Conservation (phyloP, 2,329 filamentous ascomycete genomes). For the Raffaelea albimanens region DNA sequence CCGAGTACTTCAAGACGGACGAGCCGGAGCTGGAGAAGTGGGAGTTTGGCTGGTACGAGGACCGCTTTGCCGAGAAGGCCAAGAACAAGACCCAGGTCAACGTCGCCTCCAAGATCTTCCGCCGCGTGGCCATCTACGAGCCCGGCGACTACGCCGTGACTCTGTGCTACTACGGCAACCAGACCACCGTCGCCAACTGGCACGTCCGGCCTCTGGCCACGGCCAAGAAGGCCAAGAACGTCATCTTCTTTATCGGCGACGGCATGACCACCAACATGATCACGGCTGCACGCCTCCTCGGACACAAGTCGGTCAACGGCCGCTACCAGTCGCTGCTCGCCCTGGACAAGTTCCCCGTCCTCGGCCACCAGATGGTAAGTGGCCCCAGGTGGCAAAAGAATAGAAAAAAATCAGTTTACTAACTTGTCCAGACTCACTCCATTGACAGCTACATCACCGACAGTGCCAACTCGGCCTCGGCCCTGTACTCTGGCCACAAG, state of each 20-base stretch:
- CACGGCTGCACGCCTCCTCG: conserved; percentile 70
- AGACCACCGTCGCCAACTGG: conserved; percentile 68
- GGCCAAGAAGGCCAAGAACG: conserved; percentile 71
- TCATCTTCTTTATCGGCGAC: conserved; percentile 74
- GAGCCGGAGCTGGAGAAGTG: conserved; percentile 50
- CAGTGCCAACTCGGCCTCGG: conserved; percentile 75
- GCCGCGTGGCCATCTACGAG: conserved; percentile 65
- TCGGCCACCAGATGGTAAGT: conserved; percentile 67
- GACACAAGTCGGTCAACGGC: conserved; percentile 74
- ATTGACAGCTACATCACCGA: conserved; percentile 81
- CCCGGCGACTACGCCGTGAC: conserved; percentile 72
- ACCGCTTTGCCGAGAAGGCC: conserved; percentile 68
- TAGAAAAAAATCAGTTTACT: background rate
- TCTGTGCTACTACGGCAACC: conserved; percentile 63
- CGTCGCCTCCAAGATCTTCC: conserved; percentile 70
- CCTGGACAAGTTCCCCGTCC: conserved; percentile 75
- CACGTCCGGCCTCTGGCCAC: conserved; percentile 60
- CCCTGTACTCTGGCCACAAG: conserved; percentile 77
- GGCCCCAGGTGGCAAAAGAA: background rate
- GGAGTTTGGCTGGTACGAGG: conserved; percentile 79
- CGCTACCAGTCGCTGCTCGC: conserved; percentile 68
- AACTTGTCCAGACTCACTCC: conserved; percentile 50
- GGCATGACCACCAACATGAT: conserved; percentile 71
- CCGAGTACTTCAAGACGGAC: conserved; percentile 12
- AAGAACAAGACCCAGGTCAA: conserved; percentile 64